A percentile compares a stretch with the other conserved stretches of the same genome.
Evolutionary conservation across 805 yeast genomes (phyloP).

Genomic region (Lachancea dasiensis): DNA sequence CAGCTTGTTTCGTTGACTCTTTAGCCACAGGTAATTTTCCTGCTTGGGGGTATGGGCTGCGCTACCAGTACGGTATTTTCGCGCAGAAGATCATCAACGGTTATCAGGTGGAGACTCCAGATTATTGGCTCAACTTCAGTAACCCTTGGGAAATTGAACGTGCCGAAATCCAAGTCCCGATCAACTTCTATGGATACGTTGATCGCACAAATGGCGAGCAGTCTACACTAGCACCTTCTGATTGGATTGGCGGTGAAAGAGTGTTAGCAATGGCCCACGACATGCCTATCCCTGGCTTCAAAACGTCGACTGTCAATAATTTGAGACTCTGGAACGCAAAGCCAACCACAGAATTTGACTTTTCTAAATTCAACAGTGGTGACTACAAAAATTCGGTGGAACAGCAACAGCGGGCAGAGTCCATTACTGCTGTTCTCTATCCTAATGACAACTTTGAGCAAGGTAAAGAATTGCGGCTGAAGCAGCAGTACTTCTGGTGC

Average conservation of each 20-base stretch:
- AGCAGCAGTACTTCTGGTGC: constrained; percentile 97
- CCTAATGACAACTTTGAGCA: constrained; percentile 90
- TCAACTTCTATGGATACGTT: constrained; percentile 82
- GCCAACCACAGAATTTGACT: constrained; percentile 89
- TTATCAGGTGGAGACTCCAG: constrained; percentile 91
- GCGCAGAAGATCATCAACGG: constrained; percentile 86
- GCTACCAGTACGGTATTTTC: constrained; percentile 91
- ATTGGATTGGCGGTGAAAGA: constrained; percentile 87
- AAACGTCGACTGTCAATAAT: constrained; percentile 78
- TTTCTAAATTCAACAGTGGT: constrained; percentile 84
- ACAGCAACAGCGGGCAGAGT: constrained; percentile 83
- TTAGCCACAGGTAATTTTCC: constrained; percentile 80
- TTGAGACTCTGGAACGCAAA: constrained; percentile 85
- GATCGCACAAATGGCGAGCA: constrained; percentile 45
- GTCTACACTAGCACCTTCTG: constrained; percentile 49
- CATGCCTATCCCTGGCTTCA: constrained; percentile 88
- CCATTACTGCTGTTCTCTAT: constrained; percentile 85
- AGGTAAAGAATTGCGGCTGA: constrained; percentile 87
- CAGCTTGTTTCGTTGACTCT: constrained; percentile 91
- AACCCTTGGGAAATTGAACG: constrained; percentile 95
- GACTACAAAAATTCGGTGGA: constrained; percentile 80
- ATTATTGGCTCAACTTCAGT: constrained; percentile 83
- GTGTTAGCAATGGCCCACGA: constrained; percentile 87
- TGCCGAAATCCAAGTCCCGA: constrained; percentile 79
- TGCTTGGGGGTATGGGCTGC: constrained; percentile 95